Percentiles rank a stretch among this genome's conserved stretches.
Conservation (phyloP, 2,329 filamentous ascomycete species). For the Verticillium longisporum region DNA sequence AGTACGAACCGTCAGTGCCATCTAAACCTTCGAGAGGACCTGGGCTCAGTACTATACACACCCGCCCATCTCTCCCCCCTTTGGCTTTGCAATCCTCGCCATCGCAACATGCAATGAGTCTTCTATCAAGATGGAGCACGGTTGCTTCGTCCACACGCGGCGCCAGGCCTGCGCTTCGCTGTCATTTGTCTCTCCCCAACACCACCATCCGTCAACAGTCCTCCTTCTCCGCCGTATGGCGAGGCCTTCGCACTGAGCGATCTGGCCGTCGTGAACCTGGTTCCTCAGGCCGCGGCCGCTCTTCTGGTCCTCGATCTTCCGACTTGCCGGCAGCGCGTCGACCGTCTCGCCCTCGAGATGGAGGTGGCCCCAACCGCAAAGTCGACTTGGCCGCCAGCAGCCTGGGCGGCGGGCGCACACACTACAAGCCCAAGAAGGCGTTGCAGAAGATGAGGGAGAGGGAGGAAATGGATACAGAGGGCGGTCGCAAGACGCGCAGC, state of each 20-base stretch:
- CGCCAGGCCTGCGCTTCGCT: background rate
- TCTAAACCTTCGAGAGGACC: background rate
- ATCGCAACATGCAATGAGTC: conserved; percentile 12
- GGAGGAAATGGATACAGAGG: conserved; percentile 22
- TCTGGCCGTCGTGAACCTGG: conserved; percentile 9
- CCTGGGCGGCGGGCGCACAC: conserved; percentile 9
- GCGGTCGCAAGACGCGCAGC: conserved; percentile 35
- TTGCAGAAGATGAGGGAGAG: conserved; percentile 33
- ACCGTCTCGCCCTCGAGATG: background rate
- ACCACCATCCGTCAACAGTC: conserved; percentile 1
- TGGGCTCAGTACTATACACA: background rate
- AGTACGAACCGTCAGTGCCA: background rate
- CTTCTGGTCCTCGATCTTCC: background rate
- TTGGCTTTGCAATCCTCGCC: background rate
- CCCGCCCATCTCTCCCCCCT: background rate
- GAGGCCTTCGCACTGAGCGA: conserved; percentile 48
- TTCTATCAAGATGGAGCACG: conserved; percentile 6
- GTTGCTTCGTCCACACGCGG: conserved; percentile 1
- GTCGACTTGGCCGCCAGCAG: background rate
- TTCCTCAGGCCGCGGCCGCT: background rate
- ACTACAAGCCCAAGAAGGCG: conserved; percentile 44
- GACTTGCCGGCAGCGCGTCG: background rate
- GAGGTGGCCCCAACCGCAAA: background rate
- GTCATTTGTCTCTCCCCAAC: background rate
- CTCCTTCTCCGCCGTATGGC: conserved; percentile 59